Percentiles rank a stretch among this genome's conserved stretches.
phyloP scores from a whole-genome alignment of 1,284 basidiomycete species.

The Ceraceosorus bombacis region DNA sequence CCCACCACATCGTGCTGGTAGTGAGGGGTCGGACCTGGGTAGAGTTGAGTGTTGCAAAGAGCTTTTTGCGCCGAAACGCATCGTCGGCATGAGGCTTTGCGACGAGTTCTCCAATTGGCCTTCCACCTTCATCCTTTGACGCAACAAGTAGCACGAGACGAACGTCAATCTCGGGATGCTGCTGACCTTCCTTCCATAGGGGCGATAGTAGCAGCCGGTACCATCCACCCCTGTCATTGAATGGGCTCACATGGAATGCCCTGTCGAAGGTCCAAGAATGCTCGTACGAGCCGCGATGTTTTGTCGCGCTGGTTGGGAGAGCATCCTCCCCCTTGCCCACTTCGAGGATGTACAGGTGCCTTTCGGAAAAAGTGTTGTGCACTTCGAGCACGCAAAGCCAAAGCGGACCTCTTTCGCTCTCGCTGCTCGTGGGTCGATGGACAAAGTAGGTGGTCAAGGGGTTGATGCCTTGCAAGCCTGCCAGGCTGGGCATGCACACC shows the following conservation, averaged over 20 bases:
- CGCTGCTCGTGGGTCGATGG: conserved; percentile 50
- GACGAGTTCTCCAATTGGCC: no score
- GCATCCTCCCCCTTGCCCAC: conserved; percentile 52
- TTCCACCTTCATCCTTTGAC: neutral
- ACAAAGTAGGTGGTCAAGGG: conserved; percentile 68
- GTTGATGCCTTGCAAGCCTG: conserved; percentile 67
- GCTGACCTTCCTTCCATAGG: conserved; percentile 12
- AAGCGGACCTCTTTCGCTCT: conserved; percentile 16
- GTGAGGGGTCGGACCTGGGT: conserved; percentile 50
- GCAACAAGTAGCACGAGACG: conserved; percentile 26
- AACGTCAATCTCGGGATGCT: conserved; percentile 6
- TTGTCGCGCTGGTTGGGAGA: neutral
- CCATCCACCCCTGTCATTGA: conserved; percentile 66
- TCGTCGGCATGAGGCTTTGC: neutral
- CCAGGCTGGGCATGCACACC: conserved; percentile 62
- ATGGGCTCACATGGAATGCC: conserved; percentile 71
- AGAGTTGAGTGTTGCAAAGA: conserved; percentile 54
- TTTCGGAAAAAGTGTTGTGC: conserved; percentile 70
- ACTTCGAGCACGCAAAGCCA: conserved; percentile 63
- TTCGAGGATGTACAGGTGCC: conserved; percentile 57
- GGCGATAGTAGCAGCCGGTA: conserved; percentile 53
- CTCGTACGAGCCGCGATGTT: neutral
- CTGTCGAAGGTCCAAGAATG: conserved; percentile 66
- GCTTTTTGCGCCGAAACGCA: conserved; percentile 41
- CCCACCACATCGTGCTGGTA: conserved; percentile 50